Conservation (phyloP, 768 basidiomycete genomes). For the Lepiota venenata region DNA sequence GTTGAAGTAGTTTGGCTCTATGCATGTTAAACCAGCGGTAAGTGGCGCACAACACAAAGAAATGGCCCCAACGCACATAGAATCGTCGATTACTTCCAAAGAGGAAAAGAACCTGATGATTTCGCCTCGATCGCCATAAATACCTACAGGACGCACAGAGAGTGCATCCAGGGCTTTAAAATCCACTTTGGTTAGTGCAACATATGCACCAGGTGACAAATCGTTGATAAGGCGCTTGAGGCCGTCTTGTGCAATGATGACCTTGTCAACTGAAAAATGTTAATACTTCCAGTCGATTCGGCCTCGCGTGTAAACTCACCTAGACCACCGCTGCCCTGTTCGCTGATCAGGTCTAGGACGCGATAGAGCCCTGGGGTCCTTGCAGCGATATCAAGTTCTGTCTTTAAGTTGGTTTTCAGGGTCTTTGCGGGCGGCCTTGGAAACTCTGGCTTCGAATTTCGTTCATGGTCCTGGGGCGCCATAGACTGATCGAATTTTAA, state of each 20-base stretch:
- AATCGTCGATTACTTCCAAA: slow-evolving; percentile 32
- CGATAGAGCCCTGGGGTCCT: slow-evolving; percentile 6
- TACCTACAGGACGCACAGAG: slow-evolving; percentile 45
- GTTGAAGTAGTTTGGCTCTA: slow-evolving; percentile 12
- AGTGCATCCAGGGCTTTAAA: slow-evolving; percentile 48
- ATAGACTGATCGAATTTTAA: no score
- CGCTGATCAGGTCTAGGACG: slow-evolving; percentile 17
- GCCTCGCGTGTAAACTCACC: slow-evolving; percentile 30
- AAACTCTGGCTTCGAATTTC: neutral
- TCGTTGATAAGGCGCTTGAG: slow-evolving; percentile 45
- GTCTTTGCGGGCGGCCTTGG: neutral
- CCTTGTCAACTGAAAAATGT: slow-evolving; percentile 48
- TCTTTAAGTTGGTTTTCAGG: neutral
- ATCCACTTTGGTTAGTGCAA: slow-evolving; percentile 51
- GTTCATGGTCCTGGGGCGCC: neutral
- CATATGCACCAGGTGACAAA: slow-evolving; percentile 48
- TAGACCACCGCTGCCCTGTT: slow-evolving; percentile 28
- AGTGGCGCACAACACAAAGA: neutral
- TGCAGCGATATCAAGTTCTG: neutral
- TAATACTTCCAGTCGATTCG: neutral
- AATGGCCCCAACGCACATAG: slow-evolving; percentile 29
- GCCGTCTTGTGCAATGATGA: slow-evolving; percentile 54
- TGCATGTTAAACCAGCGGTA: neutral
- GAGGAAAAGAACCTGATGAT: slow-evolving; percentile 43
- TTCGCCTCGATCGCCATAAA: slow-evolving; percentile 54